Evolutionary conservation across 495 filamentous ascomycete species (phyloP), one percentile per base, ranked within the genome.

Genomic region (Emericellopsis terricola): DNA sequence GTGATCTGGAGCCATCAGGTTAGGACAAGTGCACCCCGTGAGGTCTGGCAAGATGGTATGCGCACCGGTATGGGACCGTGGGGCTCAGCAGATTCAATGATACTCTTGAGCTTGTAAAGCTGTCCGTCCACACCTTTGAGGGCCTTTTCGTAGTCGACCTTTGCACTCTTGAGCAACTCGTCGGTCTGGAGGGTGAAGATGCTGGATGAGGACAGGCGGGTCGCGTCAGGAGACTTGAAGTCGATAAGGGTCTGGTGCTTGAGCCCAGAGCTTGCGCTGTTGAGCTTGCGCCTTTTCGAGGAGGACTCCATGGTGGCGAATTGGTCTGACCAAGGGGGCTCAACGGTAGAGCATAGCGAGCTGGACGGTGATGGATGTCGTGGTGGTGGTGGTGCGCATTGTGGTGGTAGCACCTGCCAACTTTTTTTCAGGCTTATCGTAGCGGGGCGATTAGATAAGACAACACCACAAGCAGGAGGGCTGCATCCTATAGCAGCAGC

Each of bases 161-260:
- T 65, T 26, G 81, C 62, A 37, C 79, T 73, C 15, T 62, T 56
- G 40, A 94, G 48, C 28, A 97, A 55, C 44, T 94, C 85, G 38
- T 93, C 79, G 15, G 84, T 68, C 55, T 94, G 81, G 19, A 97
- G 59, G 43, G 87, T 78, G 57, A 96, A 92, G 41, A 83, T 60
- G 46, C 68, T 81, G 19, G 53, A 46, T 21, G 54, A 48, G 0
- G 56, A 57, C 20, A 54, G 38, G 26, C 53, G 55, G 0, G 50
- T 42, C 5, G 44, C 34, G 5, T 42, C 49, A 2, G 44, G 44
- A 4, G 46, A 35, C 27, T 53, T 46, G 13, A 57, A 45, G 18
- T 40, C 43, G 10, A 41, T 38, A 1, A 35, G 33, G 0, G 19
- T 23, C 8, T 19, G 2, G 15, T 35, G 33, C 9, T 23, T 19